Evolutionary conservation across 768 basidiomycete genomes (phyloP), one percentile per base, ranked within the genome.

Genomic region (Suillus subluteus): DNA sequence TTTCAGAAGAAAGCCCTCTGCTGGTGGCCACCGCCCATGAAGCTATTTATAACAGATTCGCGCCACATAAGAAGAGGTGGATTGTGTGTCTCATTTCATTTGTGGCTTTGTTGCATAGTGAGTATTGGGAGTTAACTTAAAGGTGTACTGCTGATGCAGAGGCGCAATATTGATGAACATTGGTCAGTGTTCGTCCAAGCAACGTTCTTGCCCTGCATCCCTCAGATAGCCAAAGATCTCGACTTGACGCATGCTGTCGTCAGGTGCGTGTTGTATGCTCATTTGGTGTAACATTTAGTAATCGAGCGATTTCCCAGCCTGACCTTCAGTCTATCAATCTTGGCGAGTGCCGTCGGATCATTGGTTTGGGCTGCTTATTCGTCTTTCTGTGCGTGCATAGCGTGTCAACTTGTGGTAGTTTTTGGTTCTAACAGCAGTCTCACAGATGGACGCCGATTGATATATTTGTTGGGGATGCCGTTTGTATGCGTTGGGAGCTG

Each of bases 191-290:
- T 92, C 67, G 86, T 89, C 0, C 82, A 85, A 9, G 87, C 86
- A 0, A 84, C 87, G 0, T 90, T 92, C 72, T 81, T 90, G 0
- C 91, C 91, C 0, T 85, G 86, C 0, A 89, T 92, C 62, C 89
- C 90, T 0, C 82, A 88, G 58, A 86, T 93, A 66, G 86, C 90
- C 3, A 74, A 75, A 30, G 90, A 92, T 66, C 72, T 92, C 5
- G 62, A 83, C n/a, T 82, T 88, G 0, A 86, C 88, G 0, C 82
- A 82, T 0, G 65, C 82, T 12, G 75, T 89, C 23, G 81, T 92
- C 58, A 89, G 86, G 86, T 86, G 54, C 1, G 65, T 30, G 15
- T 38, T 9, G 5, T 37, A 18, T 16, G 30, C 4, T 21, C 11
- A 16, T n/a, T 6, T 15, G 16, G 9, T 41, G 18, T 32, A 21